These are phyloP conservation scores for Trebouxia sp. DNA, from an alignment of 139 green algal species.

Conservation along the genomic window DNA sequence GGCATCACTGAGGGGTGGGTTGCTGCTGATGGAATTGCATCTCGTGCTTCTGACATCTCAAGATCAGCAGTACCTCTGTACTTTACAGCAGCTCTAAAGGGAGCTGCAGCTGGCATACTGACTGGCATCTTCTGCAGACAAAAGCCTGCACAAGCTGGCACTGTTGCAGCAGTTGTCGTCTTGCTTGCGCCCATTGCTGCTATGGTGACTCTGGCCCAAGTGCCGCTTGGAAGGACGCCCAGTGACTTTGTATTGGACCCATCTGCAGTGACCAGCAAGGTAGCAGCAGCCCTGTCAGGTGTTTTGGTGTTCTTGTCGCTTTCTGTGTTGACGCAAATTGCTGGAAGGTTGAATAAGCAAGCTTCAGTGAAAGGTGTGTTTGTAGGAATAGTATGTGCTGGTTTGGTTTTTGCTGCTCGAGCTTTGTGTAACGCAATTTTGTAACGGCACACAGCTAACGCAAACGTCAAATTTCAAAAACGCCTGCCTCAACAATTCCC, in stretches of 20 bases:
- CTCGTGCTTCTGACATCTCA: no score
- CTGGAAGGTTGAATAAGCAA: slow-evolving; percentile 14
- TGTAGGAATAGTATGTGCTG: slow-evolving; percentile 30
- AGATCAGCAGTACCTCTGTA: neutral
- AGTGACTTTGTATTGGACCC: neutral
- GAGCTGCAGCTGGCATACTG: slow-evolving; percentile 4
- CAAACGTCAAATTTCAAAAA: neutral
- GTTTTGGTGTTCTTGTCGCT: slow-evolving; percentile 6
- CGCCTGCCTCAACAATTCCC: no score
- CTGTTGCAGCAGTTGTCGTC: neutral
- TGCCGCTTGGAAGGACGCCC: neutral
- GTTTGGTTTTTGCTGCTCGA: neutral
- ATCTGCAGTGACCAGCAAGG: slow-evolving; percentile 17
- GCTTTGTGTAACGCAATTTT: neutral
- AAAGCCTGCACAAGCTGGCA: neutral
- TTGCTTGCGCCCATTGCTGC: neutral
- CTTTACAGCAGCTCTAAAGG: slow-evolving; percentile 18
- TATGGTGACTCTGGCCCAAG: neutral
- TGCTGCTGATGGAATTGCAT: neutral
- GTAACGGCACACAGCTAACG: neutral
- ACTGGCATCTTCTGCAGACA: slow-evolving; percentile 3
- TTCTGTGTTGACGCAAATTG: slow-evolving; percentile 29
- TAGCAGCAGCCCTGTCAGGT: slow-evolving; percentile 21
- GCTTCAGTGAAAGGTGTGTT: slow-evolving; percentile 34
- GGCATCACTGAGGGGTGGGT: slow-evolving; percentile 28